Conservation (phyloP, 106 monocot genomes). For the Agapanthus africanus region DNA sequence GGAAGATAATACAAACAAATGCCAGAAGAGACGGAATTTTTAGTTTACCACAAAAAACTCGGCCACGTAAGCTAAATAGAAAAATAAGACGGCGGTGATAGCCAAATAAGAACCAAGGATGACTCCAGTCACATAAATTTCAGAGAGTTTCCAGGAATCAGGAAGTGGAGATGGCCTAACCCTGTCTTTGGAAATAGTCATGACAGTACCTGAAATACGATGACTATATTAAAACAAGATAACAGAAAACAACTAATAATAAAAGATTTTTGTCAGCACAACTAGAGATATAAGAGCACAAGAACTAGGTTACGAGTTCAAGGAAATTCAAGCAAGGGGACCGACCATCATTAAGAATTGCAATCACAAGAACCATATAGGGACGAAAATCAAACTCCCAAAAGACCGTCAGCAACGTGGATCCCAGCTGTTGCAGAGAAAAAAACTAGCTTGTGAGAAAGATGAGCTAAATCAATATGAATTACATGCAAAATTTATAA, state of each 20-base stretch:
- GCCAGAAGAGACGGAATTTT: too few species aligned
- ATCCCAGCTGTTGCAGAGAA: conserved; percentile 35
- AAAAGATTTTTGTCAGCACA: too few species aligned
- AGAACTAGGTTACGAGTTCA: neutral
- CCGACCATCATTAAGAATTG: conserved; percentile 51
- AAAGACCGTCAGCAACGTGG: conserved; percentile 27
- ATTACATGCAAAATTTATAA: too few species aligned
- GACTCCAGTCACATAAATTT: conserved; percentile 43
- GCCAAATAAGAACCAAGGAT: conserved; percentile 40
- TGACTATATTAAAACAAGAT: neutral
- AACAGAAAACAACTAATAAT: conserved; percentile 1
- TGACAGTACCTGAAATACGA: conserved; percentile 35
- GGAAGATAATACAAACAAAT: neutral
- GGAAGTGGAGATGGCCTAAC: conserved; percentile 49
- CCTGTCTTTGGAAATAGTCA: conserved; percentile 54
- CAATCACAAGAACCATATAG: conserved; percentile 51
- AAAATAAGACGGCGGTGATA: conserved; percentile 34
- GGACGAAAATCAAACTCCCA: conserved; percentile 53
- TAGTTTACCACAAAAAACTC: conserved; percentile 40
- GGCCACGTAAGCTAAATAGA: conserved; percentile 26
- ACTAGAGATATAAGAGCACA: too few species aligned
- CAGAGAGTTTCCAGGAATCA: conserved; percentile 49
- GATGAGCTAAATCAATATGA: too few species aligned
- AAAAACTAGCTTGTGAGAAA: conserved; percentile 8
- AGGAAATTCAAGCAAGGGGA: neutral